Base-by-base conservation (phyloP, 2,329 filamentous ascomycete genomes). In the Trichoderma endophyticum region DNA sequence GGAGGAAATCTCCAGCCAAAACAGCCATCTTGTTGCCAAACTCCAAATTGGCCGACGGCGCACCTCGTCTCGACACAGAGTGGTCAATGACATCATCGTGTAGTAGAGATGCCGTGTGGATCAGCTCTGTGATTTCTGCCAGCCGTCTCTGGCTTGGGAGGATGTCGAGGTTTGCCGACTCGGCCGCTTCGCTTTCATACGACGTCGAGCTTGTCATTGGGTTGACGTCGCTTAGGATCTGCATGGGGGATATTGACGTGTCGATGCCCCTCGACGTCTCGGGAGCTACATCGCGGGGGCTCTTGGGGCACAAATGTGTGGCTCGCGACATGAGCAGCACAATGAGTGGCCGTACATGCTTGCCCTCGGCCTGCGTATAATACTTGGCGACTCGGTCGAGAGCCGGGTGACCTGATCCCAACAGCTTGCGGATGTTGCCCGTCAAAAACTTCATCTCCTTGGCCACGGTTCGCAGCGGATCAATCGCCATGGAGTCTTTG, bases 11-110 rank as follows among this genome's bases (percentile, higher is more conserved):
- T n/a, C 96, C 96, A 0, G 96, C 96, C 75, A 99, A 84, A 3
- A 99, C 95, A 15, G 96, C 95, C 95, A 99, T 98, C 83, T 99
- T 99, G 86, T 99, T 99, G 75, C 96, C 96, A 78, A 98, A 98
- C 78, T 95, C 93, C 73, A 96, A 88, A 81, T 99, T 99, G 36
- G 96, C 96, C 2, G 93, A 97, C 8, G 93, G 92, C 3, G 90
- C 90, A 34, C 93, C 93, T 73, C 96, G 92, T 70, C 96, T 90
- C 12, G 94, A 92, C 56, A 93, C 87, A 1, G 95, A 97, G 80
- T 95, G 93, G 80, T 99, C 96, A 79, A 99, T 97, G 34, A 99
- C 96, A 83, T 99, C 96, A 86, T 99, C 96, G 83, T 99, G 96
- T 15, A 99, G 90, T 21, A 99, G 88, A 2, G 95, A 98, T 0